Evolutionary conservation across 2,329 filamentous ascomycete species (phyloP), one percentile per base, ranked within the genome.

Genomic region (Zymoseptoria tritici): DNA sequence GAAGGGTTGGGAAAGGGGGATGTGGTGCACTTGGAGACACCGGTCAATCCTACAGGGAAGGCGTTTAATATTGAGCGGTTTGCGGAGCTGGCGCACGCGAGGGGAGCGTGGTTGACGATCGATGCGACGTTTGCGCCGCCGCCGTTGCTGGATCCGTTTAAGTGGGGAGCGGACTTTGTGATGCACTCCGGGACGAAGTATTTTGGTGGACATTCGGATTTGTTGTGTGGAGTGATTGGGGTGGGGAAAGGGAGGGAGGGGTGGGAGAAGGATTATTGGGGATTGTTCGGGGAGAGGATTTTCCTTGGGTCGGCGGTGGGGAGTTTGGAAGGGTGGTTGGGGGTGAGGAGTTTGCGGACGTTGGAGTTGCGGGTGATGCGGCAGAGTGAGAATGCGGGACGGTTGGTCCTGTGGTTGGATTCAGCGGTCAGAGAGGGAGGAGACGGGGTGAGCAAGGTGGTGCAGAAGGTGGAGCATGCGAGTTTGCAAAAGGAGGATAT

Each of bases 151-250:
- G 89, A 97, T 69, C 92, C 94, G 0, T 94, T 97, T 69, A 71
- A 74, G 26, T 87, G 83, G 73, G 93, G 91, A 53, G 91, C 88
- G 26, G 93, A 97, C 75, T 76, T 92, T 0, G 84, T 96, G 36
- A 89, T 97, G 90, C 94, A 99, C 76, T 88, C 84, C 56, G 94
- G 91, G 3, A 96, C 92, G 19, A 99, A 97, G 80, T 99, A 97
- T 76, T 85, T 99, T 66, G 94, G 94, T 20, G 94, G 94, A 0
- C 94, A 99, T 77, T 93, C 88, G 65, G 94, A 99, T 76, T 82
- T 97, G 81, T 83, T 97, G 5, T 95, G 90, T 71, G 94, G 94
- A 21, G 87, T 95, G 19, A 77, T 99, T 26, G 84, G 85, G 0
- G 83, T 91, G 5, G 78, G 82, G 22, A 77, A 77, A 53, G 62